Base-by-base conservation (phyloP, 768 basidiomycete genomes). In the Phylloporus scabripes region DNA sequence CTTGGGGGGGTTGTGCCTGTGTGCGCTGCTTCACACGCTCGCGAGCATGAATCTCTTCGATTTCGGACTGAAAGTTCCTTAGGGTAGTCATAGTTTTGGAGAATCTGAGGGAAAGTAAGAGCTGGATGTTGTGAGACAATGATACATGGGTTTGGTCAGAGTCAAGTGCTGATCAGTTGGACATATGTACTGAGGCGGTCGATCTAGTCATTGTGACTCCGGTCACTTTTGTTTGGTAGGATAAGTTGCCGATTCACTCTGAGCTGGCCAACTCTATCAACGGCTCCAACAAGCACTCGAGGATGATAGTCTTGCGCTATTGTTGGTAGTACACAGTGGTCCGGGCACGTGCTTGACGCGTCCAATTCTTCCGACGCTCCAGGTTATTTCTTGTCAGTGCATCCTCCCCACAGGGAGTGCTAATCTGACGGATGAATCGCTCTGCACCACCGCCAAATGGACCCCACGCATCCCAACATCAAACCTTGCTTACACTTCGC, bases 41-140 rank as follows among this genome's bases (percentile, higher is more conserved):
- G 43, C 82, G 79, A 56, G 77, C 72, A 50, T 81, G 80, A 59
- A 89, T 85, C 55, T 85, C 79, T 53, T 89, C 82, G 52, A 90
- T 91, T 68, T 88, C 86, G 58, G 68, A 76, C 66, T 91, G 87
- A 56, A 72, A 72, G 52, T 51, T 65, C 33, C 59, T 62, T 42
- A 72, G 55, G 17, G 65, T 54, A 33, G 67, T 59, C 70, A 71
- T 70, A 42, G 11, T 0, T 39, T 18, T 34, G 14, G 42, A 42
- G 49, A 33, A 26, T 43, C 32, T 44, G 39, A 24, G 21, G 43
- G 43, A 33, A 31, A 26, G 44, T 48, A 34, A 42, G 29, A 37
- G 7, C 33, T 28, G 41, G 46, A 2, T 33, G 37, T 31, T 47
- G 40, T 38, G 44, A 45, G 38, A 54, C 40, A 33, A 42, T 33